Conservation (phyloP, 2,329 filamentous ascomycete genomes). For the Sclerotinia nivalis region DNA sequence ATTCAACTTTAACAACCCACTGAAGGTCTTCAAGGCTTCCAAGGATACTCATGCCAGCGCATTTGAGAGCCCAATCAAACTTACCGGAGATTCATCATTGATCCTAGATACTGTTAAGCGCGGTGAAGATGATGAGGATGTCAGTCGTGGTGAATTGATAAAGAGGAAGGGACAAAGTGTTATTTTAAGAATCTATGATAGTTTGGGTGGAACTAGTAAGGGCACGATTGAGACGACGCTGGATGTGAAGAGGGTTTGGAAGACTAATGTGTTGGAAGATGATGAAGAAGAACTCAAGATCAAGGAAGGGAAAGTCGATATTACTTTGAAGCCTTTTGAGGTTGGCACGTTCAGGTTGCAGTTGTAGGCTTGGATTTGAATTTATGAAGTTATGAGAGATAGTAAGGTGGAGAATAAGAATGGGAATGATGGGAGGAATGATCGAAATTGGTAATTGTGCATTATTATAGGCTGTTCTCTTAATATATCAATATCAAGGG, state of each 20-base stretch:
- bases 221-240: conserved; percentile 68
- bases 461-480: neutral
- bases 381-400: neutral
- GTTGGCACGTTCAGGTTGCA: conserved; percentile 76
- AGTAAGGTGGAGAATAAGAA: neutral
- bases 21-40: conserved; percentile 54
- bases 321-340: conserved; percentile 78
- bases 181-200: conserved; percentile 84
- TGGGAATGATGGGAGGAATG: neutral
- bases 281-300: conserved; percentile 65
- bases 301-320: conserved; percentile 53
- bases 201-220: conserved; percentile 76
- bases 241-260: conserved; percentile 73
- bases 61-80: conserved; percentile 57
- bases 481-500: neutral
- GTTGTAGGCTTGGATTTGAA: conserved; percentile 41
- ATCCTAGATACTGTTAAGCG: conserved; percentile 90
- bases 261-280: conserved; percentile 87
- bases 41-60: conserved; percentile 48
- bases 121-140: conserved; percentile 82
- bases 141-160: conserved; percentile 62
- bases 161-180: conserved; percentile 73
- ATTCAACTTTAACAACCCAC: conserved; percentile 86
- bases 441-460: neutral
- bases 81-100: conserved; percentile 67